Evolutionary conservation across 352 stramenopile genomes (phyloP), one percentile per base, ranked within the genome.

Genomic region (Phytopythium boreale): DNA sequence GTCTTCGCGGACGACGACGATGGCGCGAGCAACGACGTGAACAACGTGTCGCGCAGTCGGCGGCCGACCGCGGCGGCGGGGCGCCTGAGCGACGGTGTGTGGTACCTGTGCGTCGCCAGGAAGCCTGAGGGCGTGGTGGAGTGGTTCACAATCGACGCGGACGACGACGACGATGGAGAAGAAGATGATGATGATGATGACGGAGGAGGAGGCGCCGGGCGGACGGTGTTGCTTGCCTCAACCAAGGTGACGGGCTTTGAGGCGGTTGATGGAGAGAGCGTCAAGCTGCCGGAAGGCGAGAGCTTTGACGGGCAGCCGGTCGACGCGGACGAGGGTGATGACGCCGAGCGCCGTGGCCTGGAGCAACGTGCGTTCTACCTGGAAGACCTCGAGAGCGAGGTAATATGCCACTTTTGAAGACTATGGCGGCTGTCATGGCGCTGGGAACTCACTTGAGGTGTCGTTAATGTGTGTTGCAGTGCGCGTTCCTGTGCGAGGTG

Each of bases 311-410:
- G 27, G 12, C 47, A 46, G 12, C 36, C 51, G n/a, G 67, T 74
- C 37, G 46, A 4, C 26, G 61, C 61, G 26, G 43, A 24, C 17
- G 41, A 67, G 10, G 47, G 20, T 12, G 37, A 66, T 7, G 65
- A 64, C 20, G 66, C 66, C 24, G 69, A 77, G 34, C 59, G 67
- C 11, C 50, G 59, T 12, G 61, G 62, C 44, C 67, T 87, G n/a
- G 74, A 84, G 39, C 71, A 43, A 37, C 76, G 78, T 50, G 72
- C 57, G 7, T 82, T 87, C 53, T 87, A 84, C 50, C 70, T 87
- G 41, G 70, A 87, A 37, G 72, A 85, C 31, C 61, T 66, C 29
- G 68, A 62, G 26, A 63, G 63, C 43, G 65, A 52, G 44, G 68
- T 75, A 61, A 26, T 31, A 34, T 14, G 49, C 41, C 22, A 9